Base-by-base conservation (phyloP, 176 grass and related monocot genomes). In the Aegilops tauschii region DNA sequence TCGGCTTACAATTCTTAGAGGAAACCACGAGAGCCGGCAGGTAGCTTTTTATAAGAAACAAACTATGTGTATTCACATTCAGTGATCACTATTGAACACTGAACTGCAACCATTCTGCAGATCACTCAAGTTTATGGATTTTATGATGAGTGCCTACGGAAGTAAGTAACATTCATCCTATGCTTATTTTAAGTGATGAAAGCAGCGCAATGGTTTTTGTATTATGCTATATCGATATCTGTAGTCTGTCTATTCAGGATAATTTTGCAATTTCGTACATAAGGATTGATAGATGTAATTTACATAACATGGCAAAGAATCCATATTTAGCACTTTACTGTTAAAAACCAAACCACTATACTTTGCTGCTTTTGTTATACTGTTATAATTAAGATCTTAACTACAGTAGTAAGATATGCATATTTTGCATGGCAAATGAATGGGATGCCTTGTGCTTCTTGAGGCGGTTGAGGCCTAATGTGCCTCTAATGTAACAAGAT, bases 121-220 rank as follows among this genome's bases (percentile, higher is more conserved):
- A 94, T 94, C 88, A 94, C 92, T 74, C 92, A 94, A 83, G 92
- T 91, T 69, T 94, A 91, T 91, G 92, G 92, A 42, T 94, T 94
- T 81, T 94, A 94, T 82, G 92, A 91, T 1, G 89, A 94, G 54
- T 94, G 92, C 68, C 84, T 94, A 63, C 80, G 92, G 75, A 94
- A 94, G 92, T 94, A 36, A 89, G 84, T 86, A 77, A 7, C 65
- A 73, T 83, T 16, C 35, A 80, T 79, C 12, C 6, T 62, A 5
- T 58, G 29, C 6, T 39, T 62, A 12, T 76, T 54, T 75, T 6
- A 62, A 62, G 56, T 62, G 20, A 79, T 61, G 54, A 37, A 63
- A 61, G 18, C n/a, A 40, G 12, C 32, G 2, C 34, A 16, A 0
- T 61, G 6, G 32, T 39, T 63, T 17, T 40, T n/a, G 0, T 40